Percentiles rank a stretch among this genome's conserved stretches.
phyloP scores from a whole-genome alignment of 2,329 filamentous ascomycete genomes.

The Xylariaceae sp. region DNA sequence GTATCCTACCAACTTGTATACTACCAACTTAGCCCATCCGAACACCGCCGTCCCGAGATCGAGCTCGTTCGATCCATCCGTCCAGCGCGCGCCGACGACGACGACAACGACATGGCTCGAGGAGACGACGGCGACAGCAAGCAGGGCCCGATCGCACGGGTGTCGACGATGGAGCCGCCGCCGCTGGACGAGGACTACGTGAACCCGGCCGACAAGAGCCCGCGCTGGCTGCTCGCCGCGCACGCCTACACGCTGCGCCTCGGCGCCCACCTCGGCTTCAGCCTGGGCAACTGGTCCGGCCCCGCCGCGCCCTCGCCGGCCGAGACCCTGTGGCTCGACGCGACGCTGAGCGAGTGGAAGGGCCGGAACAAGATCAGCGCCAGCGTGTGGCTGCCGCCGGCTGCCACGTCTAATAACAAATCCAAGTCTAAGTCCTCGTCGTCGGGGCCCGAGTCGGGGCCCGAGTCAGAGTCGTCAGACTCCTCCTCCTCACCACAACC shows the following conservation, averaged over 20 bases:
- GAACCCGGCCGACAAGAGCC: conserved; percentile 16
- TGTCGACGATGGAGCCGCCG: conserved; percentile 10
- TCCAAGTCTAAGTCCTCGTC: conserved; percentile 1
- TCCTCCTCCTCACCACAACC: too few species aligned
- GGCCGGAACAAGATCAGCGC: conserved; percentile 16
- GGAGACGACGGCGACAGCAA: too few species aligned
- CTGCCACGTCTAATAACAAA: conserved; percentile 13
- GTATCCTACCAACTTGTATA: too few species aligned
- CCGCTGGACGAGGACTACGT: conserved; percentile 15
- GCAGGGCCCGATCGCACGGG: neutral
- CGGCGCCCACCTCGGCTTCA: conserved; percentile 15
- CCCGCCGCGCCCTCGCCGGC: conserved; percentile 6
- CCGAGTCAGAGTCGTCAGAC: too few species aligned
- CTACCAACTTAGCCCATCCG: too few species aligned
- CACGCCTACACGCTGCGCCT: conserved; percentile 17
- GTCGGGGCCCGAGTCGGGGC: neutral
- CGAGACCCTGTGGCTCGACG: conserved; percentile 19
- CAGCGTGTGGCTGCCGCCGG: conserved; percentile 14
- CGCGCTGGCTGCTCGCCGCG: conserved; percentile 19
- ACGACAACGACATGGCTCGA: too few species aligned
- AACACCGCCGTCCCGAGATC: too few species aligned
- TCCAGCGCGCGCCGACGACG: too few species aligned
- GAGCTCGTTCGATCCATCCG: too few species aligned
- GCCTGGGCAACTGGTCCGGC: conserved; percentile 13
- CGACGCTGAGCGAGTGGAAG: conserved; percentile 16